A percentile compares a stretch with the other conserved stretches of the same genome.
phyloP scores from a whole-genome alignment of 2,329 filamentous ascomycete genomes.

The Penicillium occitanis region DNA sequence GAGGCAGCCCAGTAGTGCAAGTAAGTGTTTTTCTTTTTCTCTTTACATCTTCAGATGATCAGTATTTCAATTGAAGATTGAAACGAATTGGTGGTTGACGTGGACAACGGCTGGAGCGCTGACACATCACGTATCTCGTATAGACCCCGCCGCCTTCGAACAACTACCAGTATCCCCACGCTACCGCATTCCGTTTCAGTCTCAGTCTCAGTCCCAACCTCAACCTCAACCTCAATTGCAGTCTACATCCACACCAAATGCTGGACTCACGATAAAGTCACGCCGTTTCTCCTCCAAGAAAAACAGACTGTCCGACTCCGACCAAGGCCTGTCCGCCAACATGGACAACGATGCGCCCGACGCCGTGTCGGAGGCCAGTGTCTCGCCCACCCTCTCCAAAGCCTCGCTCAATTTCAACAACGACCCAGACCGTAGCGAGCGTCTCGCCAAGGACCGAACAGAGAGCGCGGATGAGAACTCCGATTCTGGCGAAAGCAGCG shows the following conservation, averaged over 20 bases:
- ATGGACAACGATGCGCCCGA: constrained; percentile 12
- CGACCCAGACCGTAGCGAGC: constrained; percentile 47
- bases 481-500: constrained; percentile 64
- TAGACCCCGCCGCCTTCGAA: constrained; percentile 34
- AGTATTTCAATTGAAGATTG: no score
- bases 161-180: neutral
- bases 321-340: neutral
- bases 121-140: constrained; percentile 1
- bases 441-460: constrained; percentile 69
- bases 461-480: constrained; percentile 60
- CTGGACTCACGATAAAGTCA: neutral
- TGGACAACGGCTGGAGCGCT: neutral
- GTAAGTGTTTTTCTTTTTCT: neutral
- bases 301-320: neutral
- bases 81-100: no score
- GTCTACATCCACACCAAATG: neutral
- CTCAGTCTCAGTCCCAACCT: neutral
- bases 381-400: constrained; percentile 8
- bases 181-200: neutral
- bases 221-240: neutral
- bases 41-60: no score
- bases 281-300: constrained; percentile 3
- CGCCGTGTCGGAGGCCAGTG: neutral
- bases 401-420: constrained; percentile 6
- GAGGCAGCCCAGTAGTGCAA: neutral